Evolutionary conservation across 202 grass and related monocot species (phyloP).

Genomic region (Elaeis oleifera): DNA sequence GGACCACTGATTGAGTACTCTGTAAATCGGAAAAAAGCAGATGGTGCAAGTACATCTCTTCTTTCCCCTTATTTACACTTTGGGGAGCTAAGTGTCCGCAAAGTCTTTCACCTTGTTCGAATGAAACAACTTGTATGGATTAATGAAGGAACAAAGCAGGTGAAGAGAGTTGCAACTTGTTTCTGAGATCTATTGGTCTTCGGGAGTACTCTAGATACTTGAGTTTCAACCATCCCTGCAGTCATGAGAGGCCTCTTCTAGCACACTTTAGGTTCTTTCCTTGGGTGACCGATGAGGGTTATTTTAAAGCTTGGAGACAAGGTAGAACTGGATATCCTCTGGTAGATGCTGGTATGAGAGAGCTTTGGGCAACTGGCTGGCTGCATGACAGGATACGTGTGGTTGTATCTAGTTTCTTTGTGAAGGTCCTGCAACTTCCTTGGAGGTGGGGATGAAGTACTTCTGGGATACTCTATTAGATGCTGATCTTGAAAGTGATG

Average conservation of each 20-base stretch:
- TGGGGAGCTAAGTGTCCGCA: constrained; percentile 86
- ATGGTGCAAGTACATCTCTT: constrained; percentile 72
- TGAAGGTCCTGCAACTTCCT: constrained; percentile 89
- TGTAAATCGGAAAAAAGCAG: constrained; percentile 80
- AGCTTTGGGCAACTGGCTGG: constrained; percentile 96
- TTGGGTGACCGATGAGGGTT: constrained; percentile 64
- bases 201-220: constrained; percentile 87
- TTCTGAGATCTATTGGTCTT: constrained; percentile 76
- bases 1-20: constrained; percentile 76
- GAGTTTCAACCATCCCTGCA: constrained; percentile 84
- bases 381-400: constrained; percentile 93
- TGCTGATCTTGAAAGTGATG: constrained; percentile 96
- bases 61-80: constrained; percentile 86
- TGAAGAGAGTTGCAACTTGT: constrained; percentile 79
- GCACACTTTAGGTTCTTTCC: constrained; percentile 84
- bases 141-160: constrained; percentile 56
- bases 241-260: constrained; percentile 76
- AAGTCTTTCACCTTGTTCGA: constrained; percentile 87
- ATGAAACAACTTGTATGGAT: constrained; percentile 94
- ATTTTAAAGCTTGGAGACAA: constrained; percentile 88
- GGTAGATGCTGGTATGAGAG: constrained; percentile 94
- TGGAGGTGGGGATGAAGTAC: constrained; percentile 99
- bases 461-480: constrained; percentile 98
- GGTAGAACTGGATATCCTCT: constrained; percentile 89
- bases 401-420: constrained; percentile 91